phyloP scores from a whole-genome alignment of 192 early-diverging fungal genomes.

The Spizellomyces sp. region DNA sequence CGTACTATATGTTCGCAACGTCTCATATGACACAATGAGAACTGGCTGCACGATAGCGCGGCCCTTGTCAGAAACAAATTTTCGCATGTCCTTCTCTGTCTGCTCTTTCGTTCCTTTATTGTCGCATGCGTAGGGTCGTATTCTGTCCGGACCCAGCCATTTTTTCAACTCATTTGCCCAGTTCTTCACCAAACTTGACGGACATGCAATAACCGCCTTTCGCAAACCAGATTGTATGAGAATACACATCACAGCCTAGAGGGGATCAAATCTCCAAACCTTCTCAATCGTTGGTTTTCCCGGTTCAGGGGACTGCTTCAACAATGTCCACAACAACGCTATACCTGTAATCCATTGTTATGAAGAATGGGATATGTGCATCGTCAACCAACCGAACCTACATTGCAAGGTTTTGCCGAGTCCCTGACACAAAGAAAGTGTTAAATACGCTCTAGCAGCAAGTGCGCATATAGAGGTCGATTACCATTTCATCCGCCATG shows the following conservation, averaged over 20 bases:
- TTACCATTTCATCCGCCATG: slow-evolving; percentile 97
- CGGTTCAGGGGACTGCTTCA: slow-evolving; percentile 84
- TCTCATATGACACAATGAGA: slow-evolving; percentile 98
- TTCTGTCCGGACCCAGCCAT: slow-evolving; percentile 85
- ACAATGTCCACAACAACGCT: slow-evolving; percentile 93
- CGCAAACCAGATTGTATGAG: neutral
- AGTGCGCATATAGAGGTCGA: slow-evolving; percentile 4
- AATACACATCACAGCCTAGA: neutral
- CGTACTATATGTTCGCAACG: slow-evolving; percentile 78
- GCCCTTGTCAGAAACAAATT: slow-evolving; percentile 83
- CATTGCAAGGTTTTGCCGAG: slow-evolving; percentile 59
- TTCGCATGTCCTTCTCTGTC: slow-evolving; percentile 70
- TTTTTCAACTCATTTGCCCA: slow-evolving; percentile 98
- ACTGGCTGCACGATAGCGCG: slow-evolving; percentile 88
- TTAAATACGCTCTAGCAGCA: neutral
- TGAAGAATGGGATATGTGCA: neutral
- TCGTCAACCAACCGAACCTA: slow-evolving; percentile 1
- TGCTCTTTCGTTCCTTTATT: slow-evolving; percentile 88
- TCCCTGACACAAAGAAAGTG: slow-evolving; percentile 29
- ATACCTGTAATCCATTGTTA: slow-evolving; percentile 71
- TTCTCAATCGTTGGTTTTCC: slow-evolving; percentile 96
- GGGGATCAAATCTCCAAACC: slow-evolving; percentile 33
- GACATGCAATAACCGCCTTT: slow-evolving; percentile 89
- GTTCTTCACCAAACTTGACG: slow-evolving; percentile 92
- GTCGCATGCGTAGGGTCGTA: slow-evolving; percentile 87